A percentile compares a stretch with the other conserved stretches of the same genome.
Evolutionary conservation across 2,329 filamentous ascomycete species (phyloP).

Genomic region (Dactylonectria estremocensis): DNA sequence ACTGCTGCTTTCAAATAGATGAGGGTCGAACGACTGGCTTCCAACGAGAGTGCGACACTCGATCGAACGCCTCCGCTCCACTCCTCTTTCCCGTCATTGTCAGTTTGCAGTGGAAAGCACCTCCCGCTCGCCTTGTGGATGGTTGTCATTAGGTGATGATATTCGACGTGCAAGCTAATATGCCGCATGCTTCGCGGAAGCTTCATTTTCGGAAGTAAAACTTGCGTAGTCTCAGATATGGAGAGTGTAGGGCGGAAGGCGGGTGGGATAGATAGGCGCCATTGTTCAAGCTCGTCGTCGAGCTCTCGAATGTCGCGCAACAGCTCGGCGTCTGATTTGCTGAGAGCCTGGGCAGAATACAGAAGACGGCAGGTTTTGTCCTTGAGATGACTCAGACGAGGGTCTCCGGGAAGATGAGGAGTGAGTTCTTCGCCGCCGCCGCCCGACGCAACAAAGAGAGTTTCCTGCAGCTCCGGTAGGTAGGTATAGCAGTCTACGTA

Average conservation of each 20-base stretch:
- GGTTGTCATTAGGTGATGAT: conserved; percentile 68
- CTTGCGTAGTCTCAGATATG: conserved; percentile 41
- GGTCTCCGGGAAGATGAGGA: conserved; percentile 62
- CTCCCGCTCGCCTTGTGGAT: conserved; percentile 70
- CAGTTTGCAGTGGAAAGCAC: conserved; percentile 1
- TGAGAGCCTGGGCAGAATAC: conserved; percentile 64
- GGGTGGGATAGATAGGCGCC: conserved; percentile 65
- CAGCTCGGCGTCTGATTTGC: conserved; percentile 69
- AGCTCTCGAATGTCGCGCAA: conserved; percentile 69
- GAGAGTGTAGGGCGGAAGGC: conserved; percentile 64
- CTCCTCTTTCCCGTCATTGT: conserved; percentile 29
- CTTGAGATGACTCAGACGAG: conserved; percentile 67
- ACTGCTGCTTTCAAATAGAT: conserved; percentile 62
- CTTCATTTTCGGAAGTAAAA: conserved; percentile 46
- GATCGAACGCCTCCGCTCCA: conserved; percentile 53
- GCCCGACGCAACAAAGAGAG: background rate
- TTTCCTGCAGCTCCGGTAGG: background rate
- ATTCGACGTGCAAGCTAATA: conserved; percentile 68
- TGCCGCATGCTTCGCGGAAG: conserved; percentile 61
- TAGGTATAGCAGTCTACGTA: conserved; percentile 45
- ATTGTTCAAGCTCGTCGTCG: conserved; percentile 69
- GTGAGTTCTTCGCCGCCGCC: background rate
- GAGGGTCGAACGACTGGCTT: conserved; percentile 70
- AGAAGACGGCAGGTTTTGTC: conserved; percentile 63
- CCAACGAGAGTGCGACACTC: conserved; percentile 67